Base-by-base conservation (phyloP, 495 filamentous ascomycete genomes). In the Penicillium roqueforti region DNA sequence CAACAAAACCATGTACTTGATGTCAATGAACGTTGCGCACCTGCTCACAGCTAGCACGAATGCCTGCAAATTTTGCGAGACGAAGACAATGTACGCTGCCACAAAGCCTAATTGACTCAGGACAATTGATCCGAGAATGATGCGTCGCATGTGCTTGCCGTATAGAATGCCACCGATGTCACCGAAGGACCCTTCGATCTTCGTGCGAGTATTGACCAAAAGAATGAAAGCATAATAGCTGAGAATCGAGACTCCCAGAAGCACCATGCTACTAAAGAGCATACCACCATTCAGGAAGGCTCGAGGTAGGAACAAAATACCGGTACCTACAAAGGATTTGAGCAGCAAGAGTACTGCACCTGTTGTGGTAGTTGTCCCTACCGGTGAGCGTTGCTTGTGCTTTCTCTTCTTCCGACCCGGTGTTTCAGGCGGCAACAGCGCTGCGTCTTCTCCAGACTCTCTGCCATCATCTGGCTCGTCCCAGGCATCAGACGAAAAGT, bases 61-160 rank as follows among this genome's bases (percentile, higher is more conserved):
- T 9, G 93, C 93, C 64, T 96, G 92, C 47, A 98, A 70, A 55
- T 97, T 98, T 67, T 97, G 89, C 8, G 91, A 87, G 6, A 92
- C 96, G 67, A 98, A 98, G 51, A 98, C 93, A 56, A 96, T 97
- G 70, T 97, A 97, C n/a, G 93, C 93, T 6, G 90, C 85, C 4
- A 96, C 88, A 65, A 98, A 98, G 31, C 93, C 93, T 44, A 98
- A 79, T 68, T 98, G 93, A 65, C 88, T 95, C 58, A 97, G 76
- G 28, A 97, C 91, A 58, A 98, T 92, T 1, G 92, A 97, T 22
- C 76, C 75, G 31, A 97, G 83, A 62, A 98, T 97, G 47, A 95
- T 76, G 39, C 79, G 79, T 55, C 92, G 80, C 87, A 98, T 88
- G 78, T 85, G 87, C 52, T 86, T 87, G 42, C 93, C 93, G 66